Conservation (phyloP, 805 yeast genomes). For the Candida ortonii region DNA sequence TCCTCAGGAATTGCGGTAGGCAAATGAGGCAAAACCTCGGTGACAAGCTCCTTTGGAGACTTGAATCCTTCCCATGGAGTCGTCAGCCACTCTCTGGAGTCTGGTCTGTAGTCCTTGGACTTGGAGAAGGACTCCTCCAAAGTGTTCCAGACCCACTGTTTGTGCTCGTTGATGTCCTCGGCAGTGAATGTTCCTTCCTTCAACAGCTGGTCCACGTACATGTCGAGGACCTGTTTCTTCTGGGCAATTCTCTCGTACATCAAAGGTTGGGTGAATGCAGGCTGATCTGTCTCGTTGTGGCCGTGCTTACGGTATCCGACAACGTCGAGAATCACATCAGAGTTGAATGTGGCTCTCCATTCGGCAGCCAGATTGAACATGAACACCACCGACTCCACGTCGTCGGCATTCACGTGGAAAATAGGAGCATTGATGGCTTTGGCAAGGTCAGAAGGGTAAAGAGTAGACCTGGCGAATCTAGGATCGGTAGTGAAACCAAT, state of each 20-base stretch:
- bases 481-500: slow-evolving; percentile 99
- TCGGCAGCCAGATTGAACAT: slow-evolving; percentile 96
- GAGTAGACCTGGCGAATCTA: slow-evolving; percentile 93
- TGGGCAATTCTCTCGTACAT: slow-evolving; percentile 91
- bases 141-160: slow-evolving; percentile 94
- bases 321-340: slow-evolving; percentile 93
- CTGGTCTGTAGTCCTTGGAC: slow-evolving; percentile 86
- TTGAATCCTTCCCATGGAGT: slow-evolving; percentile 99
- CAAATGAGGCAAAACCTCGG: slow-evolving; percentile 91
- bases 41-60: slow-evolving; percentile 94
- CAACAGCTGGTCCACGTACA: slow-evolving; percentile 75
- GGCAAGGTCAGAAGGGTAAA: slow-evolving; percentile 97
- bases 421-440: slow-evolving; percentile 96
- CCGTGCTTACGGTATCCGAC: slow-evolving; percentile 99
- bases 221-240: slow-evolving; percentile 85
- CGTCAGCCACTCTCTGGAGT: slow-evolving; percentile 95
- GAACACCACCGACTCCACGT: slow-evolving; percentile 88
- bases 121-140: slow-evolving; percentile 87
- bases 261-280: slow-evolving; percentile 96
- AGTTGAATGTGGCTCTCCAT: slow-evolving; percentile 95
- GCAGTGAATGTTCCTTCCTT: slow-evolving; percentile 85
- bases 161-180: slow-evolving; percentile 92
- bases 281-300: slow-evolving; percentile 99
- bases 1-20: slow-evolving; percentile 86
- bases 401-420: slow-evolving; percentile 99